Base-by-base conservation (phyloP, 371 early-diverging fungal species). In the Mortierella sp. region DNA sequence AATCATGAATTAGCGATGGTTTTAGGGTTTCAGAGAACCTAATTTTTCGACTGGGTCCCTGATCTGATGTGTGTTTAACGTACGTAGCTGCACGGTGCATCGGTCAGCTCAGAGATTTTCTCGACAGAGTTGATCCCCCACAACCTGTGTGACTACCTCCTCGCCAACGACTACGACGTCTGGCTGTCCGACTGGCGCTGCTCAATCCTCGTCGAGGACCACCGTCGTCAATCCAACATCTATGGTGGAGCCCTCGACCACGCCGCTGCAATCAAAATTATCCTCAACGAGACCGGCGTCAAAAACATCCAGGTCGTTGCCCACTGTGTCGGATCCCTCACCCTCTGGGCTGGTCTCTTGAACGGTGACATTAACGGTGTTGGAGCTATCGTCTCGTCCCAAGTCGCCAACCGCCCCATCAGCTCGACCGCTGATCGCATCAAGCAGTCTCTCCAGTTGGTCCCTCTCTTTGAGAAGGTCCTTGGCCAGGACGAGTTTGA, bases 341-440 rank as follows among this genome's bases (percentile, higher is more conserved):
- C 87, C 6, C 71, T 88, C 12, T 89, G 88, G 82, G 88, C 88
- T 18, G 89, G 89, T 49, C 73, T 89, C 75, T 58, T 89, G 68
- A 86, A 80, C 46, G 88, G 89, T 11, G 79, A 84, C 24, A 83
- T 89, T 38, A 78, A 88, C 58, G 89, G 89, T 16, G 89, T 89
- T 38, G 87, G 89, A 4, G 81, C 87, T 1, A 32, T 88, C 4
- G 78, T 89, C 38, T 82, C 78, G 11, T 84, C 81, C 41, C 88
- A 87, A 60, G 83, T 83, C 24, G 87, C 80, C 12, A 82, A 79
- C 6, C 79, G 65, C 27, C 82, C 82, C 38, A 27, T 79, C 65
- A 70, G 78, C 74, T 72, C 83, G 68, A 79, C 71, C 27, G 75
- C 81, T 32, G 79, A 80, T 79, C 75, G 72, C 32, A 81, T 84